Conservation (phyloP, 73 alveolate genomes). For the Chromera velia region DNA sequence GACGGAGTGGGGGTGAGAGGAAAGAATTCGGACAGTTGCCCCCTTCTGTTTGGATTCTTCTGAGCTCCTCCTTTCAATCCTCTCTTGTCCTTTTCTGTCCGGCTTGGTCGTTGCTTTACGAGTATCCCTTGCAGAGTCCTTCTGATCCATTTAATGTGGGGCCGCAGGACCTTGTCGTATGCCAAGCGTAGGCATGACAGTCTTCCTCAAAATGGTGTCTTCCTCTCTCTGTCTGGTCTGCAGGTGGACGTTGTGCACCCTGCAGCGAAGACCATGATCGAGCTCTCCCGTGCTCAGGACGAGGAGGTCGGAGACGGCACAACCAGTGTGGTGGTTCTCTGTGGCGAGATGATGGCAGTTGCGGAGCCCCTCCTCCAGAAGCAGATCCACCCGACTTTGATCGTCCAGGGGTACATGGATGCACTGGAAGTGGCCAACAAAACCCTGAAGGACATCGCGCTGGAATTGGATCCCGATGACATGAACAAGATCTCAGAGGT, state of each 20-base stretch:
- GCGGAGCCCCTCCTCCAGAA: conserved; percentile 45
- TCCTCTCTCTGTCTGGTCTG: neutral
- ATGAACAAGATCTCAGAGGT: neutral
- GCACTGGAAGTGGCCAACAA: neutral
- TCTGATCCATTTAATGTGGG: neutral
- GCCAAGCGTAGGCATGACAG: neutral
- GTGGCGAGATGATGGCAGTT: conserved; percentile 60
- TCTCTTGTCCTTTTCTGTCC: neutral
- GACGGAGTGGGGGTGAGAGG: no score
- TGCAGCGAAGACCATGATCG: conserved; percentile 98
- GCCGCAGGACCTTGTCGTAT: no score
- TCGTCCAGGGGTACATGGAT: conserved; percentile 5
- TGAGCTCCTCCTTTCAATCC: no score
- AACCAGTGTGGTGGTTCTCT: conserved; percentile 93
- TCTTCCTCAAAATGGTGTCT: neutral
- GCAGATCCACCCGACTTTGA: conserved; percentile 39
- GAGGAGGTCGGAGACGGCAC: conserved; percentile 94
- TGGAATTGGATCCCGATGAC: neutral
- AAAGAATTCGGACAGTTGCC: no score
- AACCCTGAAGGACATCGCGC: neutral
- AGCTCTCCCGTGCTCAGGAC: conserved; percentile 53
- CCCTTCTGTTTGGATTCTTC: no score
- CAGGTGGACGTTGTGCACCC: conserved; percentile 93
- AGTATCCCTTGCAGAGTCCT: neutral
- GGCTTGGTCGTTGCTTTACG: neutral